Evolutionary conservation across 306 rosid genomes (phyloP).

Genomic region (Sindora glabra): DNA sequence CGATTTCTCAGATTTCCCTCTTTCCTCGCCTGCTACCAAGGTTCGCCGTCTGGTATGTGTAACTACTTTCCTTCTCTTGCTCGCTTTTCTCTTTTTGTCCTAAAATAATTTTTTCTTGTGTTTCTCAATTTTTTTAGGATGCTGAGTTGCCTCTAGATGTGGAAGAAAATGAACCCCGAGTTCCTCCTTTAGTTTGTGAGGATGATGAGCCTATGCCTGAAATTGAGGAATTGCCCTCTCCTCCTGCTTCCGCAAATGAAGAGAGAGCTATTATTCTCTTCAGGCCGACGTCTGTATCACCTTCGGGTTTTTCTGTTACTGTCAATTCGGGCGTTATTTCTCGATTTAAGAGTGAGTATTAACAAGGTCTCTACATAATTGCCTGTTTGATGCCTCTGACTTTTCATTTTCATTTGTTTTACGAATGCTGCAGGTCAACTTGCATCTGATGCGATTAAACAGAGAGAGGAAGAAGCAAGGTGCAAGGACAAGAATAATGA

Average conservation of each 20-base stretch:
- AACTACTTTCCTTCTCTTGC: background rate
- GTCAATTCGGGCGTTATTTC: conserved; percentile 39
- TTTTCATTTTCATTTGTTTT: background rate
- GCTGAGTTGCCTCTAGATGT: conserved; percentile 58
- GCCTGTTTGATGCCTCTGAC: no score
- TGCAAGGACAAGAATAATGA: background rate
- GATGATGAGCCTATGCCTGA: background rate
- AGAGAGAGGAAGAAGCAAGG: conserved; percentile 8
- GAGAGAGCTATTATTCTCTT: conserved; percentile 76
- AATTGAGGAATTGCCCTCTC: conserved; percentile 17
- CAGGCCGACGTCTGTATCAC: conserved; percentile 35
- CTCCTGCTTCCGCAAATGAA: conserved; percentile 9
- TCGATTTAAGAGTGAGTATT: conserved; percentile 38
- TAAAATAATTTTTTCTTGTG: background rate
- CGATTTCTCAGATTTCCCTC: conserved; percentile 69
- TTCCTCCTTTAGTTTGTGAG: background rate
- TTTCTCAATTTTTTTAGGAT: conserved; percentile 25
- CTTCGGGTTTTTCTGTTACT: conserved; percentile 42
- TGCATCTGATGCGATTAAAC: background rate
- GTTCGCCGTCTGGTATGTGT: conserved; percentile 93
- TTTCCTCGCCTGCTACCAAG: conserved; percentile 74
- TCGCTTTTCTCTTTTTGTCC: background rate
- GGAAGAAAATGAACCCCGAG: conserved; percentile 44
- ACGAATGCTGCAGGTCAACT: conserved; percentile 30
- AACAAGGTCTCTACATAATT: background rate